phyloP scores from a whole-genome alignment of 2,329 filamentous ascomycete genomes.

The Epichloe glyceriae region DNA sequence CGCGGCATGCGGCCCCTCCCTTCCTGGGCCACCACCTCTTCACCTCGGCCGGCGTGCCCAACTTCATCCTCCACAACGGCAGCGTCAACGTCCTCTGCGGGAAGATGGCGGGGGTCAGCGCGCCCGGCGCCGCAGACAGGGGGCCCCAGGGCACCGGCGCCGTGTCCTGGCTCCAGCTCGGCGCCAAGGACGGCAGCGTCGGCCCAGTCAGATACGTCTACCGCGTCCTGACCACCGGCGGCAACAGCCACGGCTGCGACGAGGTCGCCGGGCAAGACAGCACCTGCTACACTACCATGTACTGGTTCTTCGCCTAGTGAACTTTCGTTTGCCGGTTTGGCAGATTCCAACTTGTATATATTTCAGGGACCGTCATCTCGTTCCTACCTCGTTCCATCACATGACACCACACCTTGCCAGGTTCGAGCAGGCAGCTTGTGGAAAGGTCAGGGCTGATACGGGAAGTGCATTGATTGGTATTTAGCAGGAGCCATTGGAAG shows the following conservation, averaged over 20 bases:
- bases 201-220: slow-evolving; percentile 31
- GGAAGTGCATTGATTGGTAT: too few species aligned
- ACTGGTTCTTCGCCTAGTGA: slow-evolving; percentile 51
- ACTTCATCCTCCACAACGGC: slow-evolving; percentile 40
- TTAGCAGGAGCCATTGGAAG: neutral
- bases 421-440: too few species aligned
- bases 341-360: neutral
- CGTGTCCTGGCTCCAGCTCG: slow-evolving; percentile 42
- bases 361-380: neutral
- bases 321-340: neutral
- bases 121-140: slow-evolving; percentile 34
- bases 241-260: slow-evolving; percentile 30
- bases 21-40: slow-evolving; percentile 58
- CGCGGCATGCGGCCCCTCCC: slow-evolving; percentile 17
- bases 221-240: slow-evolving; percentile 42
- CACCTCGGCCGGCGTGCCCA: slow-evolving; percentile 37
- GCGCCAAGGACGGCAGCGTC: slow-evolving; percentile 24
- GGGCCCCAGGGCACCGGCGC: slow-evolving; percentile 37
- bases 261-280: slow-evolving; percentile 30
- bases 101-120: slow-evolving; percentile 36
- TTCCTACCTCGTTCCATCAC: too few species aligned
- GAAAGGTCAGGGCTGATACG: too few species aligned
- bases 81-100: slow-evolving; percentile 28
- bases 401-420: too few species aligned
- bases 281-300: slow-evolving; percentile 42